phyloP scores from a whole-genome alignment of 192 early-diverging fungal genomes.

The Podila horticola region DNA sequence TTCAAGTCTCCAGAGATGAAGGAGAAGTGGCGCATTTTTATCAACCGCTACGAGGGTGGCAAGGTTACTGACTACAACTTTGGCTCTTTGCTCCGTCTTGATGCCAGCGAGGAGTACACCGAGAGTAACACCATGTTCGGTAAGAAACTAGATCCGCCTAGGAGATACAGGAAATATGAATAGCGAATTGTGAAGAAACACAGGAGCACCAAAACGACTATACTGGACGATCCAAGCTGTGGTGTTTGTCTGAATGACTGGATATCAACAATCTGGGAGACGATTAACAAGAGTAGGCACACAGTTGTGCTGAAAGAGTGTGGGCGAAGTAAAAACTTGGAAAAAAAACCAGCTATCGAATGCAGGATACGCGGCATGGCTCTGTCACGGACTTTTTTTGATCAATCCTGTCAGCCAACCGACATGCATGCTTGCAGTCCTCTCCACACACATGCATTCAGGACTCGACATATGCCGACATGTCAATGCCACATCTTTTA shows the following conservation, averaged over 20 bases:
- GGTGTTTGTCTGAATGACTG: background rate
- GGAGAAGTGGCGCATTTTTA: constrained; percentile 89
- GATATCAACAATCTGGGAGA: no score
- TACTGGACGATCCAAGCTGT: background rate
- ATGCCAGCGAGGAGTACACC: constrained; percentile 81
- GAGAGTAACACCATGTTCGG: constrained; percentile 92
- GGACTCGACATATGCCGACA: no score
- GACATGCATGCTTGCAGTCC: no score
- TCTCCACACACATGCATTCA: no score
- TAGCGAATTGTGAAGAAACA: background rate
- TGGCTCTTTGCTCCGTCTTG: constrained; percentile 87
- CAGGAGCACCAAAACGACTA: constrained; percentile 1
- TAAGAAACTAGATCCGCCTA: constrained; percentile 33
- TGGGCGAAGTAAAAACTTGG: no score
- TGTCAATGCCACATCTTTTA: no score
- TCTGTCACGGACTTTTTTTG: no score
- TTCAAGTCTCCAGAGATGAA: constrained; percentile 88
- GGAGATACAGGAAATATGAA: background rate
- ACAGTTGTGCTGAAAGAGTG: no score
- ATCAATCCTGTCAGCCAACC: no score
- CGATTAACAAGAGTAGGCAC: no score
- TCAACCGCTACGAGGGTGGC: constrained; percentile 85
- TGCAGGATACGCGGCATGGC: no score
- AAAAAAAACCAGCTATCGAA: no score
- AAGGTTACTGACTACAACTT: constrained; percentile 93